Evolutionary conservation across 441 rosid species (phyloP).

Genomic region (Sinapis alba): DNA sequence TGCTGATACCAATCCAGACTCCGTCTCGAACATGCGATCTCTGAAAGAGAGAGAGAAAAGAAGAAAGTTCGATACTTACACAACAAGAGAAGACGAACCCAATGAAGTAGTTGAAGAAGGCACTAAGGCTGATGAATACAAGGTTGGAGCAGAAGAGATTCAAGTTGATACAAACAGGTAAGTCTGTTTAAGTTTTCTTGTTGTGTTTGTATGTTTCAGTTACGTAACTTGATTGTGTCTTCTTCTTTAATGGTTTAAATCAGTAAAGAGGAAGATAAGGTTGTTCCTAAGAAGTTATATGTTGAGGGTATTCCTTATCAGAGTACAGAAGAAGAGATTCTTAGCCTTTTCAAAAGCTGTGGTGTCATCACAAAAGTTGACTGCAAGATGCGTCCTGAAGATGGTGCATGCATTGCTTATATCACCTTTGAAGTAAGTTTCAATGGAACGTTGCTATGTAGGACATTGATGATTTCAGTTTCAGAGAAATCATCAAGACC

Average conservation of each 20-base stretch:
- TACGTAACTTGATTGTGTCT: neutral
- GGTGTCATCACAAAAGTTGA: conserved; percentile 78
- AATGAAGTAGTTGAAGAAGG: conserved; percentile 12
- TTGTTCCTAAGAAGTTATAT: conserved; percentile 61
- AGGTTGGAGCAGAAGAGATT: conserved; percentile 30
- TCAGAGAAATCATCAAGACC: too few species aligned
- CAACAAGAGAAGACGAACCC: conserved; percentile 26
- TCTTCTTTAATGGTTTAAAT: conserved; percentile 12
- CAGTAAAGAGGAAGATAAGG: conserved; percentile 53
- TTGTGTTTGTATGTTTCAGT: neutral
- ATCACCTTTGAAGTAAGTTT: conserved; percentile 69
- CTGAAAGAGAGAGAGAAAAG: conserved; percentile 70
- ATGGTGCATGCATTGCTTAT: conserved; percentile 82
- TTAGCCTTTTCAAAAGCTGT: conserved; percentile 74
- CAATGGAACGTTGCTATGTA: neutral
- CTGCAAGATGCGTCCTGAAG: conserved; percentile 83
- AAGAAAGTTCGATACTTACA: conserved; percentile 42
- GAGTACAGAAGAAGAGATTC: conserved; percentile 83
- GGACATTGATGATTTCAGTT: too few species aligned
- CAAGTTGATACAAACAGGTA: conserved; percentile 48
- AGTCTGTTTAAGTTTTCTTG: conserved; percentile 22
- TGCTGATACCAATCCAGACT: conserved; percentile 26
- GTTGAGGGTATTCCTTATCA: conserved; percentile 94
- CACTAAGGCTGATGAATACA: conserved; percentile 32
- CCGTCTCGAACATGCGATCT: conserved; percentile 45